Base-by-base conservation (phyloP, 176 grass and related monocot species). In the Thalia dealbata region DNA sequence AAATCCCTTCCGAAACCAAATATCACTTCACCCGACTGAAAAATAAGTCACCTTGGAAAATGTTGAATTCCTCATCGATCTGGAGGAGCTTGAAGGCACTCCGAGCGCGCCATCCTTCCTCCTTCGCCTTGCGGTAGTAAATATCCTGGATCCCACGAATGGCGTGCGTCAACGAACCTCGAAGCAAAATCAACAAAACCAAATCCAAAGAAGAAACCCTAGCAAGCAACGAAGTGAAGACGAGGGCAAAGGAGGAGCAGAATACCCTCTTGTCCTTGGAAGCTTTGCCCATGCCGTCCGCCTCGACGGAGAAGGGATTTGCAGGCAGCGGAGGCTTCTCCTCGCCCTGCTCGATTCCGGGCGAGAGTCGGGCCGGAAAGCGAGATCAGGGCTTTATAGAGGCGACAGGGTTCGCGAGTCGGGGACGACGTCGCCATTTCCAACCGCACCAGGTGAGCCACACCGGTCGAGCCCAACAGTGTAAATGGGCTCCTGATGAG, bases 1-100 rank as follows among this genome's bases (percentile, higher is more conserved):
- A 44, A 43, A 44, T 32, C 15, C 64, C 38, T 67, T 5, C 21
- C 16, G 29, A 67, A 41, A 67, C 8, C 14, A 41, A 21, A 30
- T 6, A 41, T 19, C 28, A 51, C 23, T 12, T 13, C 52, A 51
- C 32, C 19, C 24, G 3, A 7, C 3, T 14, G 3, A 42, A 19
- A 32, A 44, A 15, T 45, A 69, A 68, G 38, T 43, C 32, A 90
- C 87, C 85, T 23, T 88, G 62, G 72, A 90, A 92, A 64, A 84
- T 86, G 66, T 83, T 84, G 72, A 90, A 97, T 78, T 97, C 93
- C 81, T 97, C 87, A 38, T 97, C 84, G 61, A 92, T 96, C 66
- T 90, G 89, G 12, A 92, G 87, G 38, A 90, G 89, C 82, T 96
- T 88, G 84, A 96, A 96, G 76, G 89, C 93, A 70, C 89, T 96